Percentiles rank a stretch among this genome's conserved stretches.
These are phyloP conservation scores for Parsonsia alboflavescens DNA, from an alignment of 257 asterid genomes.

Conservation along the genomic window DNA sequence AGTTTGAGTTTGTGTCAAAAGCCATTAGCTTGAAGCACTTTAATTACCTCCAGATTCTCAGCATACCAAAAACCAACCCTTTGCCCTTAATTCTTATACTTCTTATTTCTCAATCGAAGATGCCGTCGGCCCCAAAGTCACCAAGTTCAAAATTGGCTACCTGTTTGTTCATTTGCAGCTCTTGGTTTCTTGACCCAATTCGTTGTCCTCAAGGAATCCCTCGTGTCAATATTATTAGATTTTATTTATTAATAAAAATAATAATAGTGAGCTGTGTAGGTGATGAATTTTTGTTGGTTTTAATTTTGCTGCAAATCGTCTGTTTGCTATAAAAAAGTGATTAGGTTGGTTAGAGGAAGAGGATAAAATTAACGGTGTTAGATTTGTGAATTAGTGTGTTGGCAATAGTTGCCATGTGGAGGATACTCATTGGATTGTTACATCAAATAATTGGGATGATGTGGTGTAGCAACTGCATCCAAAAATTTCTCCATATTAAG, in stretches of 20 bases:
- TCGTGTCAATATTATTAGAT: slow-evolving; percentile 39
- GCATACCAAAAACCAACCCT: slow-evolving; percentile 75
- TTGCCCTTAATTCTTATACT: slow-evolving; percentile 85
- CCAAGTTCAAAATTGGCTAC: slow-evolving; percentile 77
- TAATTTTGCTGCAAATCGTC: background rate
- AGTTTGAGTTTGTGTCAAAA: slow-evolving; percentile 63
- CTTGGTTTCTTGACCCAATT: slow-evolving; percentile 84
- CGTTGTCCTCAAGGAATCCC: slow-evolving; percentile 68
- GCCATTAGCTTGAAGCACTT: slow-evolving; percentile 95
- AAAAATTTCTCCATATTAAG: too few relatives aligned
- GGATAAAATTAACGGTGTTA: too few relatives aligned
- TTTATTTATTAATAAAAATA: background rate
- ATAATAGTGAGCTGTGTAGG: background rate
- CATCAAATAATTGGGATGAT: too few relatives aligned
- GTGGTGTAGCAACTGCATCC: too few relatives aligned
- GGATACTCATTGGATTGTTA: too few relatives aligned
- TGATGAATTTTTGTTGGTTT: background rate
- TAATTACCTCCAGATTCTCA: slow-evolving; percentile 76
- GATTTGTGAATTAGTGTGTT: too few relatives aligned
- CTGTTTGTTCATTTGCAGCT: slow-evolving; percentile 65
- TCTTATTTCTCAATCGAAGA: slow-evolving; percentile 84
- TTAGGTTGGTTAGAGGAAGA: too few relatives aligned
- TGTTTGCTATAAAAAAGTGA: too few relatives aligned
- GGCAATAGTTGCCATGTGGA: too few relatives aligned
- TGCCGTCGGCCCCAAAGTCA: slow-evolving; percentile 56